Base-by-base conservation (phyloP, 805 yeast genomes). In the Wickerhamiella spandovensis region DNA sequence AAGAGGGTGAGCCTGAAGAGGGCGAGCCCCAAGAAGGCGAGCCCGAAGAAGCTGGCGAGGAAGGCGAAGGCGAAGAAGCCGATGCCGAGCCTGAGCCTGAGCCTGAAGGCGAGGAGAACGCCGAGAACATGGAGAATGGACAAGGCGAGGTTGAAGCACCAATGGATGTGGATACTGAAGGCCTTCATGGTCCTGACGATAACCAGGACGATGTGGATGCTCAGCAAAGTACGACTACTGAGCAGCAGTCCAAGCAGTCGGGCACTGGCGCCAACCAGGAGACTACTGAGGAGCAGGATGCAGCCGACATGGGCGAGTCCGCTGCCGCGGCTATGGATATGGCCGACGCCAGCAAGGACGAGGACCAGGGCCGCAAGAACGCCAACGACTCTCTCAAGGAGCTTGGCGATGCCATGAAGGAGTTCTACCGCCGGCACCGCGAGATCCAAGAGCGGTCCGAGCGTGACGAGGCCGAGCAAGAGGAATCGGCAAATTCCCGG, bases 371-470 rank as follows among this genome's bases (percentile, higher is more conserved):
- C n/a, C 64, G 63, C 6, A 64, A 67, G 17, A 62, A 58, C n/a
- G 65, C 65, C 35, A 63, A 64, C 22, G 68, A 87, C 58, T 79
- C 94, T 0, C 71, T 90, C 66, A 84, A 84, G 63, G 88, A 88
- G 62, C 73, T 92, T 13, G 97, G 98, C 48, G 97, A 89, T 65
- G 78, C 95, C 1, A 64, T 89, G 68, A 85, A 90, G 58, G 95
- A 89, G 61, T 90, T 84, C 68, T 94, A 90, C 63, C 83, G 86
- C 62, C 82, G 95, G 58, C 80, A 84, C 55, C 87, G 85, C 64
- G 96, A 88, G 58, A 90, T 92, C 53, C 51, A 53, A 1, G 54
- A 50, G 25, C 43, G 30, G 12, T 12, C 21, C 3, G 46, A 44
- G 23, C n/a, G 80, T 12, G 74, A 76, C 48, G 67, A 71, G 22